phyloP scores from a whole-genome alignment of 2,329 filamentous ascomycete genomes.

The Cordyceps tenuipes region DNA sequence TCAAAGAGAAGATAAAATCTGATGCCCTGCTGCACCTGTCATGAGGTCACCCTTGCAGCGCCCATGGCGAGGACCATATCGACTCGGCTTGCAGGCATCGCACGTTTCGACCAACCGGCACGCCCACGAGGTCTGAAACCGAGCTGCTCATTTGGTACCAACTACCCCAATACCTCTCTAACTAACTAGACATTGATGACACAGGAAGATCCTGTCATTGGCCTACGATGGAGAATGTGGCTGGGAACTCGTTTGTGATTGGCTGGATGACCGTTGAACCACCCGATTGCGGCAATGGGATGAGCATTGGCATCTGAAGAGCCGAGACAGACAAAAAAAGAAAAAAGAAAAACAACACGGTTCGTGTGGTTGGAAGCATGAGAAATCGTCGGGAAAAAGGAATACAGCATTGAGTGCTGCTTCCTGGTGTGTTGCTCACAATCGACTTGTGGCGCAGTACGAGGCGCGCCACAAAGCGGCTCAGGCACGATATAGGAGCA shows the following conservation, averaged over 20 bases:
- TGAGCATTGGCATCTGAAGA: neutral
- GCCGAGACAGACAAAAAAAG: too few species aligned
- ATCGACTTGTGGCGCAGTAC: neutral
- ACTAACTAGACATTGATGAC: too few species aligned
- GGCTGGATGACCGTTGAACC: conserved; percentile 9
- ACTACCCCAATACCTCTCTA: too few species aligned
- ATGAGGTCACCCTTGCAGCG: neutral
- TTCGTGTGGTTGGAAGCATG: neutral
- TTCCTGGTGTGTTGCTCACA: neutral
- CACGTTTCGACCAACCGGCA: neutral
- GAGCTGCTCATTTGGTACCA: neutral
- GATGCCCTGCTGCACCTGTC: neutral
- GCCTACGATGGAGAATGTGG: conserved; percentile 16
- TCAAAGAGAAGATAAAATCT: neutral
- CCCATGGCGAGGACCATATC: neutral
- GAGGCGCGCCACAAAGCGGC: neutral
- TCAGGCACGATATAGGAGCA: neutral
- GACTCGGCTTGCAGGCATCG: neutral
- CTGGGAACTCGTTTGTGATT: conserved; percentile 14
- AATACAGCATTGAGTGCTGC: neutral
- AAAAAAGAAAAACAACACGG: too few species aligned
- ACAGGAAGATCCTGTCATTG: conserved; percentile 14
- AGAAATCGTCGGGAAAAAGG: neutral
- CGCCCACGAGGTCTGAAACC: neutral
- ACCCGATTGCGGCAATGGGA: conserved; percentile 1